A percentile compares a stretch with the other conserved stretches of the same genome.
Evolutionary conservation across 2,329 filamentous ascomycete species (phyloP).

Genomic region (Alternaria rosae): DNA sequence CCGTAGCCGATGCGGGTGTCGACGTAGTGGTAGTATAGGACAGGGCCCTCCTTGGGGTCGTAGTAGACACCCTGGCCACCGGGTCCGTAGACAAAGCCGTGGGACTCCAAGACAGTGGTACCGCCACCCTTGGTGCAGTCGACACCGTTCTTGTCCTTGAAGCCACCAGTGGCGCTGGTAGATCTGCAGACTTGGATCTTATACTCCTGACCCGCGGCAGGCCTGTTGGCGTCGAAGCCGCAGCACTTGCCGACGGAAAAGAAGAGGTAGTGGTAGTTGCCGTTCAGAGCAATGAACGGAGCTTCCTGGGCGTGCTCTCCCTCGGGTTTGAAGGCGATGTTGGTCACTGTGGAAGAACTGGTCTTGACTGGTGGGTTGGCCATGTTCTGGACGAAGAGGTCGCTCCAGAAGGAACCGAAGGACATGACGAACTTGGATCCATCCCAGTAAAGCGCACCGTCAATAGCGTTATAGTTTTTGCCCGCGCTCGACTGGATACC

Average conservation of each 20-base stretch:
- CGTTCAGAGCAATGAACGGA: slow-evolving; percentile 63
- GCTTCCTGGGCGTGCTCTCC: slow-evolving; percentile 65
- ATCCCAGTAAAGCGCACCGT: slow-evolving; percentile 53
- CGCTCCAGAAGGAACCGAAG: slow-evolving; percentile 74
- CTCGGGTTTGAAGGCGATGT: slow-evolving; percentile 63
- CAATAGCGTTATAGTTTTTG: slow-evolving; percentile 62
- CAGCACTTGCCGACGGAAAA: slow-evolving; percentile 69
- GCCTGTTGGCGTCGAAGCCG: slow-evolving; percentile 60
- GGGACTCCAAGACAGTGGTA: slow-evolving; percentile 66
- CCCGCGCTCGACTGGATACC: slow-evolving; percentile 56
- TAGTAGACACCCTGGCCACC: slow-evolving; percentile 69
- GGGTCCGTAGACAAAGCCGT: slow-evolving; percentile 69
- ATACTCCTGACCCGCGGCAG: slow-evolving; percentile 68
- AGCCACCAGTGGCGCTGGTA: slow-evolving; percentile 59
- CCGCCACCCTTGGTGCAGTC: slow-evolving; percentile 66
- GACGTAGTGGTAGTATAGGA: slow-evolving; percentile 70
- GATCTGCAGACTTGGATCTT: slow-evolving; percentile 71
- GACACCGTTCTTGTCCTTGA: slow-evolving; percentile 63
- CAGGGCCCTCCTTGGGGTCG: slow-evolving; percentile 58
- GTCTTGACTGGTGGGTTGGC: slow-evolving; percentile 41
- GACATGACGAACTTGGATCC: slow-evolving; percentile 60
- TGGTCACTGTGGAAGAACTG: slow-evolving; percentile 46
- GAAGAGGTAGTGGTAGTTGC: slow-evolving; percentile 70
- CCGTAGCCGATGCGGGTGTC: slow-evolving; percentile 62
- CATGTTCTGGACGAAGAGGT: slow-evolving; percentile 68